These are phyloP conservation scores for Asterionellopsis glacialis DNA, from an alignment of 108 stramenopile species.

Conservation along the genomic window DNA sequence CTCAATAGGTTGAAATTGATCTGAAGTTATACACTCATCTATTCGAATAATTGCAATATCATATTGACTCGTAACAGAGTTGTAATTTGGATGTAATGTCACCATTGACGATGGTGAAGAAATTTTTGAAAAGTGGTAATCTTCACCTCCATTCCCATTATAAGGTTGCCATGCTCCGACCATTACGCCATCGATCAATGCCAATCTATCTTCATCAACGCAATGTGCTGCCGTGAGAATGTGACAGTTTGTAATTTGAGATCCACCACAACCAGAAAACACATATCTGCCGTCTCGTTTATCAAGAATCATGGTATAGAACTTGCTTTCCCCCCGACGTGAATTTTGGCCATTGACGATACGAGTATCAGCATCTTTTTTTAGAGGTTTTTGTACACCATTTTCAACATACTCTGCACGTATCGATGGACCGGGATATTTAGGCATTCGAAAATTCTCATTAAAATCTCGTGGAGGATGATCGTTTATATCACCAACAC, in stretches of 20 bases:
- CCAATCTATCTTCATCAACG: slow-evolving; percentile 10
- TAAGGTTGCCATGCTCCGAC: slow-evolving; percentile 20
- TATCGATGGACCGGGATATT: too few species aligned
- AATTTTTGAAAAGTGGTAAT: slow-evolving; percentile 1
- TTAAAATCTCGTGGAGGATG: too few species aligned
- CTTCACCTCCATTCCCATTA: slow-evolving; percentile 2
- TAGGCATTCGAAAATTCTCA: too few species aligned
- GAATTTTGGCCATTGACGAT: not conserved
- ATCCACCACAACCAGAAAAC: slow-evolving; percentile 26
- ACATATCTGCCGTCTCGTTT: not conserved
- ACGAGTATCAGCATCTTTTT: not conserved
- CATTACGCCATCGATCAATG: slow-evolving; percentile 15
- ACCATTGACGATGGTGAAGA: not conserved
- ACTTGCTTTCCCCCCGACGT: not conserved
- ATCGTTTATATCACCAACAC: too few species aligned
- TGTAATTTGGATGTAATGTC: slow-evolving; percentile 13
- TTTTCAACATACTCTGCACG: too few species aligned
- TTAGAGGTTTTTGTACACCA: too few species aligned
- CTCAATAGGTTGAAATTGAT: slow-evolving; percentile 8
- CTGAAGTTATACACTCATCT: slow-evolving; percentile 11
- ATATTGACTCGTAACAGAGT: slow-evolving; percentile 13
- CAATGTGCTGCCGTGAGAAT: slow-evolving; percentile 47
- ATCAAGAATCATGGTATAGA: not conserved
- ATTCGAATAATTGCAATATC: slow-evolving; percentile 28
- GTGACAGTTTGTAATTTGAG: slow-evolving; percentile 35